Evolutionary conservation across 1,284 basidiomycete species (phyloP).

Genomic region (Pseudozyma sp.): DNA sequence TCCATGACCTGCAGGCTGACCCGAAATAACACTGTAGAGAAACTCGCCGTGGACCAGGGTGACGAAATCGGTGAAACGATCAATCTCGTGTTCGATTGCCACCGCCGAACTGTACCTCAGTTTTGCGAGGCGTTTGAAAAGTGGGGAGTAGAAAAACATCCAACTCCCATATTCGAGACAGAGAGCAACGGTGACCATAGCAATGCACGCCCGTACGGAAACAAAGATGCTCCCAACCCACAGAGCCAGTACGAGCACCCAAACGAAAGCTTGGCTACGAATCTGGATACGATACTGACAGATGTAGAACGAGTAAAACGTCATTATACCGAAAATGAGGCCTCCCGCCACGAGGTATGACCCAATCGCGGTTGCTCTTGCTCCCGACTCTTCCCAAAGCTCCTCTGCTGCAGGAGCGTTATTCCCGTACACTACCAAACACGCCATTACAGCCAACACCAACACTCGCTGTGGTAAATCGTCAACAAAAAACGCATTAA

Average conservation of each 20-base stretch:
- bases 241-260: conserved; percentile 39
- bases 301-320: conserved; percentile 56
- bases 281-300: conserved; percentile 62
- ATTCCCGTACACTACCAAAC: conserved; percentile 59
- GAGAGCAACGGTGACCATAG: conserved; percentile 46
- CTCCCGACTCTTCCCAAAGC: conserved; percentile 28
- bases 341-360: conserved; percentile 52
- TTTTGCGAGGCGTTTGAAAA: conserved; percentile 52
- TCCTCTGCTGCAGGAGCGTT: conserved; percentile 52
- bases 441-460: conserved; percentile 61
- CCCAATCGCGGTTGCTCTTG: conserved; percentile 54
- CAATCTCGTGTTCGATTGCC: conserved; percentile 63
- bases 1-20: conserved; percentile 52
- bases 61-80: conserved; percentile 60
- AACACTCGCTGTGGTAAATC: conserved; percentile 54
- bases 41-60: conserved; percentile 61
- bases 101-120: conserved; percentile 56
- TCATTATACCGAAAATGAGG: conserved; percentile 32
- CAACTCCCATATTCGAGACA: conserved; percentile 52
- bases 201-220: conserved; percentile 44
- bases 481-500: conserved; percentile 61
- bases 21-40: conserved; percentile 41
- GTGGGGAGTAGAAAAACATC: conserved; percentile 53
- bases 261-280: conserved; percentile 33
- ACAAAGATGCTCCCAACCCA: conserved; percentile 61